Conservation (phyloP, 768 basidiomycete genomes). For the Trametes gibbosa region DNA sequence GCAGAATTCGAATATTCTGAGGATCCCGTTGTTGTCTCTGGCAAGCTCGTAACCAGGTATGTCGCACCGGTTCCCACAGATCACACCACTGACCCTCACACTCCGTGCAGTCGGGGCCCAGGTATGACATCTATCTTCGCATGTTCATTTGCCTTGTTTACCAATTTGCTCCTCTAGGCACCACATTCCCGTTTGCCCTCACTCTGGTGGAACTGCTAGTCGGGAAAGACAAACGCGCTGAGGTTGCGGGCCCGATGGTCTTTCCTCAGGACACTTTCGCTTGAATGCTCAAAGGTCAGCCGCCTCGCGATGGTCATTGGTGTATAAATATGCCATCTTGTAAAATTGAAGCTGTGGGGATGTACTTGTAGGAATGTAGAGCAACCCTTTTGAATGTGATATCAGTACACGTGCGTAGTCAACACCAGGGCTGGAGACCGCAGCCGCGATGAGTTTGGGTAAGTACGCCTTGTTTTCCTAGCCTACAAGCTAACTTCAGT, state of each 20-base stretch:
- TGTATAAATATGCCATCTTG: no score
- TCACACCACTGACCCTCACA: background rate
- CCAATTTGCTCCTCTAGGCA: conserved; percentile 42
- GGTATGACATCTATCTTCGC: conserved; percentile 38
- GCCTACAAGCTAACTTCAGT: no score
- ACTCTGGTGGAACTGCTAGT: conserved; percentile 71
- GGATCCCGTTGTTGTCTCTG: conserved; percentile 69
- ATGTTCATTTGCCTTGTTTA: background rate
- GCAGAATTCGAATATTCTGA: conserved; percentile 75
- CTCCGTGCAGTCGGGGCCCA: conserved; percentile 62
- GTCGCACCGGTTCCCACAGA: conserved; percentile 6
- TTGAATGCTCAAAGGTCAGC: background rate
- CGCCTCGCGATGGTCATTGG: no score
- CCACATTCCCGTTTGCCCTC: conserved; percentile 74
- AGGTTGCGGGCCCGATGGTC: conserved; percentile 66
- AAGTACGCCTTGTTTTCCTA: no score
- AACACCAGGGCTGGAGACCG: no score
- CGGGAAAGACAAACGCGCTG: conserved; percentile 57
- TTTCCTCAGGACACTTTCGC: conserved; percentile 53
- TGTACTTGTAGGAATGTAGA: no score
- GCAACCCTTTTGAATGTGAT: no score
- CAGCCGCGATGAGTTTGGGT: no score
- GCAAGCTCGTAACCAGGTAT: conserved; percentile 75
- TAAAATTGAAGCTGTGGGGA: no score
- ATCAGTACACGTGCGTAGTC: no score